phyloP scores from a whole-genome alignment of 805 yeast species.

The Lipomyces chichibuensis region DNA sequence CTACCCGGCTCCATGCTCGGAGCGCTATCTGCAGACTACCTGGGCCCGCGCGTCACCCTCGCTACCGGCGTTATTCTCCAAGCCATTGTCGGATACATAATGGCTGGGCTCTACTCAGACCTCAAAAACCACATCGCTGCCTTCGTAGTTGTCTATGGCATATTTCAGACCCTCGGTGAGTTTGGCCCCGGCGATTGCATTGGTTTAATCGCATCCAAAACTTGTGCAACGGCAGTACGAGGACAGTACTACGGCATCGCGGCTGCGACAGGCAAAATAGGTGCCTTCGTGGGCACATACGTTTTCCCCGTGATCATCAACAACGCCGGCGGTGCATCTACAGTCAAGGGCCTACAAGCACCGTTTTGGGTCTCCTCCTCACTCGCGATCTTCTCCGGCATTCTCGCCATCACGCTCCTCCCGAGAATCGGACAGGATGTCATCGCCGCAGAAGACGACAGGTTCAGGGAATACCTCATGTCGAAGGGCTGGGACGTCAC shows the following conservation, averaged over 20 bases:
- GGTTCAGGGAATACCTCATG: slow-evolving; percentile 67
- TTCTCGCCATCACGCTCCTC: slow-evolving; percentile 67
- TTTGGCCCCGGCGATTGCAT: slow-evolving; percentile 94
- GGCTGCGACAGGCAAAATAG: slow-evolving; percentile 89
- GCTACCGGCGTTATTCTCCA: slow-evolving; percentile 70
- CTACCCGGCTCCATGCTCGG: slow-evolving; percentile 89
- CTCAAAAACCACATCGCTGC: slow-evolving; percentile 69
- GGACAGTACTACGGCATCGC: slow-evolving; percentile 90
- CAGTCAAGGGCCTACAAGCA: slow-evolving; percentile 63
- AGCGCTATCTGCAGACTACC: slow-evolving; percentile 78
- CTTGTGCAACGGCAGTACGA: slow-evolving; percentile 82
- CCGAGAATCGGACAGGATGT: slow-evolving; percentile 87
- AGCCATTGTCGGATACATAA: slow-evolving; percentile 76
- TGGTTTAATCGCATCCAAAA: slow-evolving; percentile 84
- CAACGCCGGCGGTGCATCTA: slow-evolving; percentile 52
- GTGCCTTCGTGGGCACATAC: slow-evolving; percentile 90
- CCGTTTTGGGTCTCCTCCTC: slow-evolving; percentile 84
- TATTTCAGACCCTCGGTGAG: slow-evolving; percentile 85
- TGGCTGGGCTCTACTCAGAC: slow-evolving; percentile 69
- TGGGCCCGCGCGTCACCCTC: slow-evolving; percentile 88
- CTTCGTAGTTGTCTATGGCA: slow-evolving; percentile 84
- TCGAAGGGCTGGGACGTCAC: slow-evolving; percentile 66
- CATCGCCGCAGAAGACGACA: slow-evolving; percentile 73
- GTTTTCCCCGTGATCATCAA: slow-evolving; percentile 80
- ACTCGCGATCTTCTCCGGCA: slow-evolving; percentile 71